Conservation (phyloP, 192 early-diverging fungal genomes). For the Coemansia pectinata region DNA sequence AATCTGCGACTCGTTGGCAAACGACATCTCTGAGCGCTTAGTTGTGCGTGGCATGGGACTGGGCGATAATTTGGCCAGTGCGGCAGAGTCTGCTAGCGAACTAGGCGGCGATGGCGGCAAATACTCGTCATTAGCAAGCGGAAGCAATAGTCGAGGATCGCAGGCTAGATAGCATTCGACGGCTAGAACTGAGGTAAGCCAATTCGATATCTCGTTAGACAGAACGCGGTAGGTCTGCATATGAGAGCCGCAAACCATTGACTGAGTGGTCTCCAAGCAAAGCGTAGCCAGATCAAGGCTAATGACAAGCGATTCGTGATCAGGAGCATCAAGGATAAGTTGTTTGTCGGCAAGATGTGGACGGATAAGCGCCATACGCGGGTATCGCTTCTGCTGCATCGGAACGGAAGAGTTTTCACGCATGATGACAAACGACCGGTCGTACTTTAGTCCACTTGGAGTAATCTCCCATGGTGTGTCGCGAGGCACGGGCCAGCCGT, state of each 20-base stretch:
- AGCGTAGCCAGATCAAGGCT: slow-evolving; percentile 28
- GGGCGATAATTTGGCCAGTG: not conserved
- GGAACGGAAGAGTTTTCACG: slow-evolving; percentile 45
- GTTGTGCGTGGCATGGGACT: not conserved
- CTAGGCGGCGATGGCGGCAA: not conserved
- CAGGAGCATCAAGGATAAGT: slow-evolving; percentile 55
- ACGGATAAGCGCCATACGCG: slow-evolving; percentile 65
- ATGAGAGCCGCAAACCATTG: slow-evolving; percentile 30
- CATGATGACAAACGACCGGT: slow-evolving; percentile 49
- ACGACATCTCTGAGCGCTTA: slow-evolving; percentile 34
- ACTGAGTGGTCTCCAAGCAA: slow-evolving; percentile 24
- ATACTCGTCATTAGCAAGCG: not conserved
- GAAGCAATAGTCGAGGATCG: slow-evolving; percentile 29
- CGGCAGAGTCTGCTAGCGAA: not conserved
- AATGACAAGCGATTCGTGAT: slow-evolving; percentile 26
- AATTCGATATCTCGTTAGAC: slow-evolving; percentile 33
- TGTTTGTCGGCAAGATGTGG: slow-evolving; percentile 47
- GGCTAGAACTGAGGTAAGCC: slow-evolving; percentile 56
- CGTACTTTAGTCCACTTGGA: slow-evolving; percentile 30
- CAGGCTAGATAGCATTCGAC: slow-evolving; percentile 53
- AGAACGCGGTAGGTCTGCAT: slow-evolving; percentile 26
- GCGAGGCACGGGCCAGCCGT: slow-evolving; percentile 49
- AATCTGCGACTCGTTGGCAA: slow-evolving; percentile 76
- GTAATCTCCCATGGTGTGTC: slow-evolving; percentile 38
- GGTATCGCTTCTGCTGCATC: slow-evolving; percentile 69